Evolutionary conservation across 2,329 filamentous ascomycete genomes (phyloP), one percentile per base, ranked within the genome.

Genomic region (Phialophora chinensis): DNA sequence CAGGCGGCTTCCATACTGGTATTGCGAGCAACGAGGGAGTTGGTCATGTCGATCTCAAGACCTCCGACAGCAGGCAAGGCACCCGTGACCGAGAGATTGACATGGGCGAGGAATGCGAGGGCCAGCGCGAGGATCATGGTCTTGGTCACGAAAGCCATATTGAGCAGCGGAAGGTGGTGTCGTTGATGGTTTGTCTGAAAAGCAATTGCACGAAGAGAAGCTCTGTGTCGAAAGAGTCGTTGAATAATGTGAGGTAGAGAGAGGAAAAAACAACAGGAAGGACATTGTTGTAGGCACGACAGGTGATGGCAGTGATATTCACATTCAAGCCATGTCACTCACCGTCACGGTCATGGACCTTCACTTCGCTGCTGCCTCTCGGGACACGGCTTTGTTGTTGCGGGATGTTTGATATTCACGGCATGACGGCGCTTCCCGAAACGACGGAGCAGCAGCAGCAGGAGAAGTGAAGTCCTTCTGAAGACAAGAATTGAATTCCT

Each of bases 11-110:
- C 29, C 31, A 33, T 31, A 25, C 25, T 49, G 57, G 47, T 44
- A 20, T 52, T 60, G 44, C 29, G 57, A 29, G 42, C 42, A 10
- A 11, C 57, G 27, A 60, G 49, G 10, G 20, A 23, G 5, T 52
- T 23, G 23, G 49, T 27, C 49, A 52, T 52, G 8, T 27, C 12
- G 10, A 27, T 11, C 10, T 5, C 4, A 25, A 29, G 49, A 25
- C 49, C 49, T 25, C 49, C 23, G 23, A 31, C 17, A n/a, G 38
- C 11, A 6, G 42, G 42, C 57, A 50, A 23, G 42, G 29, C 49
- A 27, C 49, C 27, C 3, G 44, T 17, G 38, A 44, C 38, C 3
- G 42, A 4, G 44, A 60, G 29, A 29, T 33, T 50, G 42, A 35
- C 17, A 17, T 52, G 29, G 27, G 31, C 17, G 3, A 60, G 44